Base-by-base conservation (phyloP, 1,139 yeast genomes). In the Kodamaea arcana region DNA sequence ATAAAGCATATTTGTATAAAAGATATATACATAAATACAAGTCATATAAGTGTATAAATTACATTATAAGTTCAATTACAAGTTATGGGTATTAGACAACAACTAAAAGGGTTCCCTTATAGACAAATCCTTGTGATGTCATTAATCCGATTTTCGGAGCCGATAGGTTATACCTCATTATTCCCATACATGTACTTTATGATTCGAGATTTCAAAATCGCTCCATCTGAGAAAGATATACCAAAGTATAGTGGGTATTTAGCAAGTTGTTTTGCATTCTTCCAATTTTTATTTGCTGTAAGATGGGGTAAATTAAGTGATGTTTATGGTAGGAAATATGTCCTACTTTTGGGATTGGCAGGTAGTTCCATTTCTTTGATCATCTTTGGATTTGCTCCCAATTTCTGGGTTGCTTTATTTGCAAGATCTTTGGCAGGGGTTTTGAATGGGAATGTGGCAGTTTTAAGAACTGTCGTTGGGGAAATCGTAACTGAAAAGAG, bases 151-250 rank as follows among this genome's bases (percentile, higher is more conserved):
- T 58, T 64, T 36, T 50, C 65, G n/a, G 69, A 64, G 40, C 70
- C 70, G 3, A 48, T 64, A 14, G 62, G 65, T 14, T 64, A 63
- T 47, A 59, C 69, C 9, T 62, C 69, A 12, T 45, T 64, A 13
- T 63, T 64, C 35, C 69, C 70, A 5, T 64, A 62, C 38, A 53
- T 64, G 6, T 64, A 62, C 45, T 64, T 62, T 45, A 64, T 64
- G 70, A 61, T 64, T 30, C 43, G 67, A 31, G 70, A 64, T 39
- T 64, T 64, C 39, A 50, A 52, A 3, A 49, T 63, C 13, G 67
- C 67, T n/a, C 54, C 61, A 12, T 49, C 51, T 9, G 60, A 60
- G 30, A 52, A 60, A 17, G 63, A 62, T 29, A 64, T 63, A 27
- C 56, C 68, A 24, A 58, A 56, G 24, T 64, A 62, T 39, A 59